Conservation (phyloP, 2,329 filamentous ascomycete genomes). For the Clathrospora elynae region DNA sequence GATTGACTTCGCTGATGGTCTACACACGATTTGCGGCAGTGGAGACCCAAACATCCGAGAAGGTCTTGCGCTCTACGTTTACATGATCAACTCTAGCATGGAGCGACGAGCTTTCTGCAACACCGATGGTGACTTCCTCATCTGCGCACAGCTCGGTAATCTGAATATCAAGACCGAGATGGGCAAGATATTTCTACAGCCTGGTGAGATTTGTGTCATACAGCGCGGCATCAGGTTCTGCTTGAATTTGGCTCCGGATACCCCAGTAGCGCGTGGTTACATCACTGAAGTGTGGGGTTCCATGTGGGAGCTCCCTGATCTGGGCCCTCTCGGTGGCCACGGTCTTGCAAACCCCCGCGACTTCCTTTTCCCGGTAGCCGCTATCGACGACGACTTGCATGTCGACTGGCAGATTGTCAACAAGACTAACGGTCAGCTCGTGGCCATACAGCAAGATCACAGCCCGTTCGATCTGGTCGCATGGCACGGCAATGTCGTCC, state of each 20-base stretch:
- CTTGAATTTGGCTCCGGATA: constrained; percentile 41
- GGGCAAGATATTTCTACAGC: constrained; percentile 47
- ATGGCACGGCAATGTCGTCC: constrained; percentile 51
- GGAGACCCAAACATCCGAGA: constrained; percentile 59
- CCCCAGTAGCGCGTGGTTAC: constrained; percentile 46
- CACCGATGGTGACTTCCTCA: constrained; percentile 48
- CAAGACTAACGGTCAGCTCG: constrained; percentile 45
- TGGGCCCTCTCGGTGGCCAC: constrained; percentile 49
- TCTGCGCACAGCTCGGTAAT: constrained; percentile 44
- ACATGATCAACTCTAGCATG: constrained; percentile 56
- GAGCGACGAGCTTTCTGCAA: constrained; percentile 54
- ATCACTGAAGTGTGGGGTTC: constrained; percentile 51
- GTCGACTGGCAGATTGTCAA: constrained; percentile 44
- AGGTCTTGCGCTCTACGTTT: constrained; percentile 57
- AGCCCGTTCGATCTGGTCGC: constrained; percentile 53
- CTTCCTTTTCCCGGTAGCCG: constrained; percentile 47
- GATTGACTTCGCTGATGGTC: constrained; percentile 55
- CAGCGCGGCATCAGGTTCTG: constrained; percentile 49
- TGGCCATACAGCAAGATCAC: constrained; percentile 46
- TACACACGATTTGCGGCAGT: constrained; percentile 57
- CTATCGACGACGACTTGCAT: constrained; percentile 46
- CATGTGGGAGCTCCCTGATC: constrained; percentile 49
- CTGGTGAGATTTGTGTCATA: constrained; percentile 50
- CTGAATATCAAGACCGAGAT: constrained; percentile 50
- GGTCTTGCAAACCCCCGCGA: constrained; percentile 50